Evolutionary conservation across 2,329 filamentous ascomycete species (phyloP), one percentile per base, ranked within the genome.

Genomic region (Diaporthe aspalathi): DNA sequence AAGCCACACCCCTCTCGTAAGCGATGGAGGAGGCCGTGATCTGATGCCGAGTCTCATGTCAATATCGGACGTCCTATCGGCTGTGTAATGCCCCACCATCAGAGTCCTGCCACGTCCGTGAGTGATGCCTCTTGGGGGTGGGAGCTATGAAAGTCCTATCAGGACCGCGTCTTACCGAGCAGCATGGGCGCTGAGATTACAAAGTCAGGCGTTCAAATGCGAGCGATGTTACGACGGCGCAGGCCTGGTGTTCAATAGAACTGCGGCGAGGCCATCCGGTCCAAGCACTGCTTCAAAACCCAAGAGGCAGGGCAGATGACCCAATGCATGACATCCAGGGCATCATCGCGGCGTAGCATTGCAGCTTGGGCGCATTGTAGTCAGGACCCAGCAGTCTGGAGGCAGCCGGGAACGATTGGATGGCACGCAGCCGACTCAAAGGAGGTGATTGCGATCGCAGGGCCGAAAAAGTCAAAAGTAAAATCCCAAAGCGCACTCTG

Each of bases 361-460:
- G 56, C 56, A 65, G 60, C 43, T 49, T 35, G 60, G 60, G 38
- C n/a, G 35, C 8, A 35, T 38, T 45, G 47, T 49, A 20, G 52
- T 32, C 49, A 50, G 43, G 56, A 52, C 68, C 68, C 68, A 70
- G 68, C 68, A 70, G 47, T 70, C 50, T 65, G 68, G 68, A 70
- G 68, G 68, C 56, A 70, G 68, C 68, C 68, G 49, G 47, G 20
- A 65, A 54, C 56, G 27, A 70, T 53, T 70, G 57, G 68, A 65
- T 63, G 68, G 43, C 32, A 43, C 32, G 56, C 43, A 53, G 47
- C 47, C 27, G 38, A 57, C 35, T 17, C 35, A 63, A 68, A 62
- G 49, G 35, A 22, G 56, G 12, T 53, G 35, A 49, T 40, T 53
- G n/a, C 62, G 47, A 27, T 35, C 52, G 47, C 38, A 47, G 40